Evolutionary conservation across 257 asterid species (phyloP).

Genomic region (Forsythia suspensa): DNA sequence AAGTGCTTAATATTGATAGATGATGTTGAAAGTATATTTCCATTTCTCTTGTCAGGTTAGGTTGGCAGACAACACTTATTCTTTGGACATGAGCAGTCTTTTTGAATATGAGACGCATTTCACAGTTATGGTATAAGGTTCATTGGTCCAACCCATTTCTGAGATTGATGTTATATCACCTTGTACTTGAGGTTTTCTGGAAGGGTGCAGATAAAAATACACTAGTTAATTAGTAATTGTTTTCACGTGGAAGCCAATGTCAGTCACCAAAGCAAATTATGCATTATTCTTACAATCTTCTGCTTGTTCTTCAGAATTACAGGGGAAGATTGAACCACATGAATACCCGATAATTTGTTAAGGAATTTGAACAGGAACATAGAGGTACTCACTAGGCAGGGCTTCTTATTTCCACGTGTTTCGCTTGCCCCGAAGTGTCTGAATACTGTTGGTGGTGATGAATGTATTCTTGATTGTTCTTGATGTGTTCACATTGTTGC

Average conservation of each 20-base stretch:
- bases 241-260: too few relatives aligned
- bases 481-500: conserved; percentile 29
- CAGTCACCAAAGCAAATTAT: conserved; percentile 5
- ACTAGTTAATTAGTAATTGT: not conserved
- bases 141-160: conserved; percentile 1
- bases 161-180: conserved; percentile 9
- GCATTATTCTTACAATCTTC: conserved; percentile 8
- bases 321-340: conserved; percentile 82
- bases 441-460: not conserved
- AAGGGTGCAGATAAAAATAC: not conserved
- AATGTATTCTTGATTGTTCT: conserved; percentile 1
- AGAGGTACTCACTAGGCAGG: conserved; percentile 43
- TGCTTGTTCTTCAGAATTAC: conserved; percentile 60
- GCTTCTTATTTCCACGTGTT: conserved; percentile 20
- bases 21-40: conserved; percentile 15
- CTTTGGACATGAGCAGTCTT: conserved; percentile 75
- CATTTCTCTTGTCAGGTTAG: conserved; percentile 60
- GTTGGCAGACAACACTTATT: conserved; percentile 79
- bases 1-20: conserved; percentile 4
- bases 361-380: conserved; percentile 86
- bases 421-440: conserved; percentile 11
- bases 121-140: conserved; percentile 78
- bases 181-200: not conserved
- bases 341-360: conserved; percentile 74
- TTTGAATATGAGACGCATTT: conserved; percentile 95